Conservation (phyloP, 2,329 filamentous ascomycete species). For the Bipolaris sorokiniana region DNA sequence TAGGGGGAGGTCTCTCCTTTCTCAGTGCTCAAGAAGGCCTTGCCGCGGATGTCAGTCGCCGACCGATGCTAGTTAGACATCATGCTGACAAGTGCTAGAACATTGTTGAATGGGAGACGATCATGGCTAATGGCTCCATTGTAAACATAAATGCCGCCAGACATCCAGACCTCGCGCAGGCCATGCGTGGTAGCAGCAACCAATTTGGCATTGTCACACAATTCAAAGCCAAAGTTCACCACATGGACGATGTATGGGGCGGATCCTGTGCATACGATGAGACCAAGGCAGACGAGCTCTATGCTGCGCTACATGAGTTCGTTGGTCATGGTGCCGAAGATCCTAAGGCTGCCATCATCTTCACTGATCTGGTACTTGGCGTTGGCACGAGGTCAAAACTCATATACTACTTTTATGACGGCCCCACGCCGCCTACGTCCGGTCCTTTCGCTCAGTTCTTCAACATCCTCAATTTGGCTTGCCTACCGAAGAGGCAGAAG, state of each 20-base stretch:
- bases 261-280: conserved; percentile 45
- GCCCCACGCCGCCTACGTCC: conserved; percentile 36
- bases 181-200: conserved; percentile 37
- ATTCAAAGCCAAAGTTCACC: conserved; percentile 30
- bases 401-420: conserved; percentile 34
- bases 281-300: conserved; percentile 37
- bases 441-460: conserved; percentile 45
- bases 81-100: conserved; percentile 20
- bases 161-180: conserved; percentile 44
- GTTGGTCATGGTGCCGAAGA: conserved; percentile 31
- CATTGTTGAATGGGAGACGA: conserved; percentile 42
- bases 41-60: conserved; percentile 32
- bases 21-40: conserved; percentile 34
- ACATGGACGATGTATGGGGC: conserved; percentile 48
- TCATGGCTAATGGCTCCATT: conserved; percentile 41
- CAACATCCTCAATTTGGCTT: conserved; percentile 31
- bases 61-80: neutral
- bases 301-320: conserved; percentile 45
- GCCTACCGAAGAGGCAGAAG: conserved; percentile 32
- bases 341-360: conserved; percentile 34
- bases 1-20: conserved; percentile 33
- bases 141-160: conserved; percentile 30
- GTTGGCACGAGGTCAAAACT: conserved; percentile 16
- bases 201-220: conserved; percentile 39
- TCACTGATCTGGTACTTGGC: conserved; percentile 20